Evolutionary conservation across 2,329 filamentous ascomycete species (phyloP), one percentile per base, ranked within the genome.

Genomic region (Bipolaris gigantea): DNA sequence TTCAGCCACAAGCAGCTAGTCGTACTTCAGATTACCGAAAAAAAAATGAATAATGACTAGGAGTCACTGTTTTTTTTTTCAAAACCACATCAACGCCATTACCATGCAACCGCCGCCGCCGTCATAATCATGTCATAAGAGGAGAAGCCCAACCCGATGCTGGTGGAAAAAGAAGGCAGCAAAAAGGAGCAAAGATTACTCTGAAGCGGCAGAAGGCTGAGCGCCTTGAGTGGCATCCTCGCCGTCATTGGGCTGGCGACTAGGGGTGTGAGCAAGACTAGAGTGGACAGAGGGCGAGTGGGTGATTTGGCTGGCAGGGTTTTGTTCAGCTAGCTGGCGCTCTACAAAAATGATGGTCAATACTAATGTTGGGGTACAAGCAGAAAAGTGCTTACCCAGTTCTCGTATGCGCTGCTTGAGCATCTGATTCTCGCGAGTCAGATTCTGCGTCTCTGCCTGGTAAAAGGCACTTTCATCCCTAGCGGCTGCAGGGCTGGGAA

Each of bases 381-480:
- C 16, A 11, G 7, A 6, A 15, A 2, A 5, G 13, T 10, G 53
- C 58, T 62, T 76, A 89, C 88, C 88, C 13, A 92, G 76, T 65
- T 92, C 89, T 33, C 87, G 81, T 55, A 92, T 89, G 44, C 89
- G 81, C 70, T 87, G 82, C 57, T 87, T 85, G 47, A 93, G 77
- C 89, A 93, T 92, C 74, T 92, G 89, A 63, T 92, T 93, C 76
- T 92, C 89, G 23, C 89, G 81, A 19, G 86, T 83, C 64, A 93
- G 75, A 76, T 85, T 91, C 74, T 90, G 88, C 1, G 89, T 90
- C 75, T 93, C 89, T 4, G 89, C 89, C 71, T 92, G 89, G 66
- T 92, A 92, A 71, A 91, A 92, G 0, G 87, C 86, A 59, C 83
- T 86, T 70, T 92, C 89, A 65, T 92, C 89, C 16, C 89, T 80